Evolutionary conservation across 768 basidiomycete genomes (phyloP).

Genomic region (Trichaptum fuscoviolaceum): DNA sequence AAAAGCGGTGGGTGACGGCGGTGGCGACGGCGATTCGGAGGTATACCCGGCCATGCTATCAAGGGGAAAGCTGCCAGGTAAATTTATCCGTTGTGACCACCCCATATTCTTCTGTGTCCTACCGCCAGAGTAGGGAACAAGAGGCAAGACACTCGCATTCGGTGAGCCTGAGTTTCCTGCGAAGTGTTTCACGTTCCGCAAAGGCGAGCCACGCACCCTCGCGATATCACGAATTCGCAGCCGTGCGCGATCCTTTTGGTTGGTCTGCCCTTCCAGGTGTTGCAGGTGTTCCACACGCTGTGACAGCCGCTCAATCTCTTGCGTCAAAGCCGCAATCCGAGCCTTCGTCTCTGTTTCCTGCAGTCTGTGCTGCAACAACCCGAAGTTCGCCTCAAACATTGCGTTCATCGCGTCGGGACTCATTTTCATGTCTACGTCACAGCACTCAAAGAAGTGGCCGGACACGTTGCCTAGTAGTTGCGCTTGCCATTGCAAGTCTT

Average conservation of each 20-base stretch:
- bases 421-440: constrained; percentile 14
- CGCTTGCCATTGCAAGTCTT: constrained; percentile 54
- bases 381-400: constrained; percentile 46
- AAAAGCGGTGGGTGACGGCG: neutral
- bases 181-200: neutral
- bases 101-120: neutral
- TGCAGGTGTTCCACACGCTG: constrained; percentile 19
- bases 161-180: neutral
- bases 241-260: neutral
- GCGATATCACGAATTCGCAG: neutral
- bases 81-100: neutral
- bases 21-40: neutral
- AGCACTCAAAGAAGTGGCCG: constrained; percentile 48
- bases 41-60: neutral
- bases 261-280: neutral
- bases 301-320: constrained; percentile 24
- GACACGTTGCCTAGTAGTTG: constrained; percentile 58
- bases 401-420: constrained; percentile 24
- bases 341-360: constrained; percentile 33
- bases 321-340: constrained; percentile 22
- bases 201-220: neutral
- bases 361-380: constrained; percentile 37
- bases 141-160: neutral
- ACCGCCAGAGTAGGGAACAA: neutral
- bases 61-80: neutral